Evolutionary conservation across 2,329 filamentous ascomycete species (phyloP).

Genomic region (Aspergillus ustus): DNA sequence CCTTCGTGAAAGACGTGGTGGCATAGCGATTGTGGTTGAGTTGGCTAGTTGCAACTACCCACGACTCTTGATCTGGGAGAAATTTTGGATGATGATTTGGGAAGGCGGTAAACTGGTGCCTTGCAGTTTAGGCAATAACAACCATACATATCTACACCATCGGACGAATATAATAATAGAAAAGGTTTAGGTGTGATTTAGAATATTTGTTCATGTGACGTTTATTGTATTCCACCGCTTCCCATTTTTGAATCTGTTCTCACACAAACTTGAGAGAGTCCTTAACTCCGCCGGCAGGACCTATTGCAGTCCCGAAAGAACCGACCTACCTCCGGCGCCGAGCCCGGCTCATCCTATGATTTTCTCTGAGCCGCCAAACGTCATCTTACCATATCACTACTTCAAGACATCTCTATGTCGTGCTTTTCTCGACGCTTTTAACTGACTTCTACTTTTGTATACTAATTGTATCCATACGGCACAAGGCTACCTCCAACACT

Average conservation of each 20-base stretch:
- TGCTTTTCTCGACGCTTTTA: neutral
- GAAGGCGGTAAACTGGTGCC: slow-evolving; percentile 21
- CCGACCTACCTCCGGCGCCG: slow-evolving; percentile 14
- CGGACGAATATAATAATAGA: too few relatives aligned
- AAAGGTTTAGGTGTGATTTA: neutral
- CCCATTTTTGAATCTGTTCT: neutral
- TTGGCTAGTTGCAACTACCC: slow-evolving; percentile 2
- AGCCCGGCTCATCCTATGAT: neutral
- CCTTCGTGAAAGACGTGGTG: slow-evolving; percentile 40
- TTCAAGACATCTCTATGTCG: slow-evolving; percentile 1
- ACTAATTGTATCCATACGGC: neutral
- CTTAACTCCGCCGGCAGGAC: slow-evolving; percentile 13
- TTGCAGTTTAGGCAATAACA: slow-evolving; percentile 1
- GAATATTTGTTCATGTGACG: neutral
- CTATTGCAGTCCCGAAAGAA: slow-evolving; percentile 3
- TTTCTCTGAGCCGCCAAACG: slow-evolving; percentile 14
- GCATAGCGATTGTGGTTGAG: slow-evolving; percentile 31
- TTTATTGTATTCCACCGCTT: neutral
- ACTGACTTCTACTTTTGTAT: neutral
- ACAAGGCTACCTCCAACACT: neutral
- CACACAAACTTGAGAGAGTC: neutral
- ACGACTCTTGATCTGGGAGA: slow-evolving; percentile 15
- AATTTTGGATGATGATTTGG: slow-evolving; percentile 16
- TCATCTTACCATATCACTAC: slow-evolving; percentile 12
- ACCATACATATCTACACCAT: neutral